Percentiles rank a stretch among this genome's conserved stretches.
Evolutionary conservation across 768 basidiomycete species (phyloP).

Genomic region (Daedalea quercina): DNA sequence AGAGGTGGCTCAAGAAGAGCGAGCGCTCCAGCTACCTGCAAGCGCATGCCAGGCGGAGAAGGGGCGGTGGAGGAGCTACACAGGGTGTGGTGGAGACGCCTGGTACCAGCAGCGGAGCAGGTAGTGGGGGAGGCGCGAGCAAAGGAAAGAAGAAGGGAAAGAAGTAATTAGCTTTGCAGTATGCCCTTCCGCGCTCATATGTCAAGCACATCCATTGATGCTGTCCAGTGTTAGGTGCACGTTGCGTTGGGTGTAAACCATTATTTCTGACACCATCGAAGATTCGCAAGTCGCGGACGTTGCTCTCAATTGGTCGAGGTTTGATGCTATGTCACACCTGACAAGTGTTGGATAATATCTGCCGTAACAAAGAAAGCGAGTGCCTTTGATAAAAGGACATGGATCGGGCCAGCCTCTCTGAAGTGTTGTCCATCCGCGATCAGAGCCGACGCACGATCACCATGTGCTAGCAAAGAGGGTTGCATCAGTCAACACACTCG

Average conservation of each 20-base stretch:
- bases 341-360: too few relatives aligned
- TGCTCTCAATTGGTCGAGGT: too few relatives aligned
- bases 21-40: conserved; percentile 56
- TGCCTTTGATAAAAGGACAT: too few relatives aligned
- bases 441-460: too few relatives aligned
- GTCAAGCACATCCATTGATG: neutral
- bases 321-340: too few relatives aligned
- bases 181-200: neutral
- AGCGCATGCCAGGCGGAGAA: conserved; percentile 44
- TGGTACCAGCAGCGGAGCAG: conserved; percentile 17
- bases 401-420: too few relatives aligned
- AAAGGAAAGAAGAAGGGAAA: conserved; percentile 72
- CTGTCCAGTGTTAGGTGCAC: neutral
- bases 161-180: too few relatives aligned
- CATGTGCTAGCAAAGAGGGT: too few relatives aligned
- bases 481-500: too few relatives aligned
- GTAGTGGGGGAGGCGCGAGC: conserved; percentile 30
- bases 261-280: neutral
- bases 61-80: conserved; percentile 55
- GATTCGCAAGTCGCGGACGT: too few relatives aligned
- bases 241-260: neutral
- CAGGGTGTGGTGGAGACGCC: conserved; percentile 49
- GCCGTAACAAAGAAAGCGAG: too few relatives aligned
- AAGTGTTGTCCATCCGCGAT: too few relatives aligned
- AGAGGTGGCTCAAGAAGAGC: conserved; percentile 85